These are phyloP conservation scores for Podospora conica DNA, from an alignment of 495 filamentous ascomycete species.

Conservation along the genomic window DNA sequence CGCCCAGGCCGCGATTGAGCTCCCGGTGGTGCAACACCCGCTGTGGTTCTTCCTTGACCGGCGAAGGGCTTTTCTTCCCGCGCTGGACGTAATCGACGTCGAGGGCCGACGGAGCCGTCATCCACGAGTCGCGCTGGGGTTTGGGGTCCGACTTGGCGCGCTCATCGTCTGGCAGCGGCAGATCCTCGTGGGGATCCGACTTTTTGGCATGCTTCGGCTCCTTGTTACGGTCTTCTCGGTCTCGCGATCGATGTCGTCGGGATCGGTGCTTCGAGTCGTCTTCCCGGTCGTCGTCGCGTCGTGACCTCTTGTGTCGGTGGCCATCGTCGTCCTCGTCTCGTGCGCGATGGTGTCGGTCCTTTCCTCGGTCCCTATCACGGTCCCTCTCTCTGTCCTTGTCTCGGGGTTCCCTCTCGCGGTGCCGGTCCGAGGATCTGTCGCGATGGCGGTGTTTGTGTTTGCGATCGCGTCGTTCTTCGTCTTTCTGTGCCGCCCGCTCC, in stretches of 20 bases:
- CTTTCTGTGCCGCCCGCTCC: slow-evolving; percentile 30
- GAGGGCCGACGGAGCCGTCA: slow-evolving; percentile 76
- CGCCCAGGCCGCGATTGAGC: slow-evolving; percentile 62
- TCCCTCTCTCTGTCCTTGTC: slow-evolving; percentile 26
- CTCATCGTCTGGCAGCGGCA: slow-evolving; percentile 43
- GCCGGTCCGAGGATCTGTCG: slow-evolving; percentile 9
- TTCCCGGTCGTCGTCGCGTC: slow-evolving; percentile 33
- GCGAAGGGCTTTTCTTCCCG: slow-evolving; percentile 42
- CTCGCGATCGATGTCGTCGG: slow-evolving; percentile 10
- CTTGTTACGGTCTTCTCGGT: slow-evolving; percentile 14
- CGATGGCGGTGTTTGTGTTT: slow-evolving; percentile 39
- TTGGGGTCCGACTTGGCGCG: slow-evolving; percentile 22
- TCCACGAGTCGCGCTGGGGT: slow-evolving; percentile 74
- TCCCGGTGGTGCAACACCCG: slow-evolving; percentile 77
- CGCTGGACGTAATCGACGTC: slow-evolving; percentile 83
- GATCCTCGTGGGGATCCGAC: slow-evolving; percentile 43
- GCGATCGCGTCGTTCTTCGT: slow-evolving; percentile 33
- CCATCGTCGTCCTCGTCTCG: slow-evolving; percentile 37
- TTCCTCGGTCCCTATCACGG: slow-evolving; percentile 27
- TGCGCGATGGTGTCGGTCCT: slow-evolving; percentile 35
- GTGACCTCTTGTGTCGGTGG: slow-evolving; percentile 43
- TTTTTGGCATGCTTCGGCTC: slow-evolving; percentile 33
- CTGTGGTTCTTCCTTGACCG: slow-evolving; percentile 60
- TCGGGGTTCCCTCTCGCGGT: slow-evolving; percentile 21
- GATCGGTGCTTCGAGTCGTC: slow-evolving; percentile 22